Evolutionary conservation across 441 rosid species (phyloP).

Genomic region (Pelargonium fulgidum): DNA sequence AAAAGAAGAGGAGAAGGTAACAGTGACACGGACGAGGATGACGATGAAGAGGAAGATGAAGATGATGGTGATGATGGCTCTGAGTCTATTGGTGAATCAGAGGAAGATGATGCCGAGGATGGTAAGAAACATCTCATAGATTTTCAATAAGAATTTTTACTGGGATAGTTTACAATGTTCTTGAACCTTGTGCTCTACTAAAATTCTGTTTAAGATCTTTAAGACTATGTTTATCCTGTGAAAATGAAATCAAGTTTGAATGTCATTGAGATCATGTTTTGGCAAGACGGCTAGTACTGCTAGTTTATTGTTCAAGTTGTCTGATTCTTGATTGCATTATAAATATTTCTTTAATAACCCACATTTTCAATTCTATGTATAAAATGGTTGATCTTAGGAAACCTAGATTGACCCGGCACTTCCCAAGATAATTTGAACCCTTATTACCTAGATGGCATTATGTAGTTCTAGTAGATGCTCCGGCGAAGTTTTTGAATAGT

Average conservation of each 20-base stretch:
- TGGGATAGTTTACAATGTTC: not conserved
- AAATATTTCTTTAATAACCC: not conserved
- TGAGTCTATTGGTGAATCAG: slow-evolving; percentile 34
- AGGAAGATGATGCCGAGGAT: slow-evolving; percentile 29
- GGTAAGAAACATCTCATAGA: slow-evolving; percentile 22
- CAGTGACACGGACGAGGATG: slow-evolving; percentile 42
- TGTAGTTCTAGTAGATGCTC: not conserved
- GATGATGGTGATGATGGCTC: slow-evolving; percentile 20
- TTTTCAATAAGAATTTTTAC: not conserved
- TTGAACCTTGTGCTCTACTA: not conserved
- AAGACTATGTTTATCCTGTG: not conserved
- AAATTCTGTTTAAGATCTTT: not conserved
- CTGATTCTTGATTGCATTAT: not conserved
- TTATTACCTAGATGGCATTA: not conserved
- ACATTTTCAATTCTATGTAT: not conserved
- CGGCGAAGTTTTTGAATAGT: not conserved
- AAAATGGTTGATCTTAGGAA: not conserved
- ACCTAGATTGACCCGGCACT: not conserved
- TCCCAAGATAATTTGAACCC: not conserved
- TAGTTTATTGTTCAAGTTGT: not conserved
- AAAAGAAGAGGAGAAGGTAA: slow-evolving; percentile 48
- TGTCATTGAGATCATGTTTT: not conserved
- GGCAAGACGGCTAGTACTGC: not conserved
- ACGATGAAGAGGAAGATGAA: not conserved
- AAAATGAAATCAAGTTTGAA: not conserved